Conservation (phyloP, 495 filamentous ascomycete species). For the Penicillium canescens region DNA sequence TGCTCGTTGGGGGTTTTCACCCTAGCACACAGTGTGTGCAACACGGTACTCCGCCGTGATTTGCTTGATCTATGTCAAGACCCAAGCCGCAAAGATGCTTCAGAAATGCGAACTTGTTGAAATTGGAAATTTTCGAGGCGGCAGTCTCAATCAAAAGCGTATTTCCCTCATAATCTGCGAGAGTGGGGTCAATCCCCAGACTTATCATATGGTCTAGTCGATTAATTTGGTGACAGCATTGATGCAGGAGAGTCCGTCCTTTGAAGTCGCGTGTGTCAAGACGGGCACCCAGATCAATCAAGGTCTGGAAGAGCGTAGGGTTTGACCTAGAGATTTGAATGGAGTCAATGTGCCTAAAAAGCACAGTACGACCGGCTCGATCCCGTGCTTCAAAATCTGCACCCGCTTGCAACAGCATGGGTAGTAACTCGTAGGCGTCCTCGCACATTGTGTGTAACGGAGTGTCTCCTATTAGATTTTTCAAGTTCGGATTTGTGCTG, state of each 20-base stretch:
- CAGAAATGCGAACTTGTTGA: not conserved
- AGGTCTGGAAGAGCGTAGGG: not conserved
- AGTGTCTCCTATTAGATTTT: slow-evolving; percentile 14
- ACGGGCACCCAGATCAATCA: slow-evolving; percentile 10
- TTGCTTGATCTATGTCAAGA: slow-evolving; percentile 13
- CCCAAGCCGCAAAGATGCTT: slow-evolving; percentile 5
- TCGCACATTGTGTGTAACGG: slow-evolving; percentile 6
- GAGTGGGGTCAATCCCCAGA: slow-evolving; percentile 9
- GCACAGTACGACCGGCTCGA: slow-evolving; percentile 12
- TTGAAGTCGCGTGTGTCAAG: slow-evolving; percentile 19
- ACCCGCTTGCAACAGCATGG: slow-evolving; percentile 15
- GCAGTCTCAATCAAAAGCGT: slow-evolving; percentile 15
- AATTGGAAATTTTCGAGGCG: not conserved
- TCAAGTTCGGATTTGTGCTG: slow-evolving; percentile 18
- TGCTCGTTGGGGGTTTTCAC: too few species aligned
- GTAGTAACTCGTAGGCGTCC: not conserved
- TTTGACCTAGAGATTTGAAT: not conserved
- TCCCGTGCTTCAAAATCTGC: slow-evolving; percentile 20
- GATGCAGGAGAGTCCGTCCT: slow-evolving; percentile 19
- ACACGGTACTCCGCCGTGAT: slow-evolving; percentile 11
- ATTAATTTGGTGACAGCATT: not conserved
- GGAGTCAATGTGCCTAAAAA: slow-evolving; percentile 3
- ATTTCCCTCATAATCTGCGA: slow-evolving; percentile 15
- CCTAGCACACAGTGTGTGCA: slow-evolving; percentile 10
- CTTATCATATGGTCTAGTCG: not conserved